Evolutionary conservation across 805 yeast genomes (phyloP).

Genomic region (Lachancea mirantina): DNA sequence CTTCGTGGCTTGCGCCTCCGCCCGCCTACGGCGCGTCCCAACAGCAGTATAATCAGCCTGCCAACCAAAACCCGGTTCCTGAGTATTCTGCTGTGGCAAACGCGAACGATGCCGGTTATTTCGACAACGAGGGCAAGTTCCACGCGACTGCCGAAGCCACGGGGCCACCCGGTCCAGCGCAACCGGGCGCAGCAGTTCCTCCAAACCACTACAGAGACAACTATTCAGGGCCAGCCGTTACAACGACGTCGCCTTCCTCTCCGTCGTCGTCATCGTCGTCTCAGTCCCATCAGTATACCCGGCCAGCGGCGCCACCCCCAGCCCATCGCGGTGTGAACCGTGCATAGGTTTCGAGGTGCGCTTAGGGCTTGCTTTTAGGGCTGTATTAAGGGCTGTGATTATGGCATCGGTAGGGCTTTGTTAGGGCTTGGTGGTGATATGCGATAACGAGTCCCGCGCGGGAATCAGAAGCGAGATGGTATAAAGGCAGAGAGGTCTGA

Average conservation of each 20-base stretch:
- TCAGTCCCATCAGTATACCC: constrained; percentile 1
- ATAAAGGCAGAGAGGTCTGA: constrained; percentile 1
- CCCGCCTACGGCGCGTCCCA: constrained; percentile 9
- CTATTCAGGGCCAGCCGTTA: constrained; percentile 1
- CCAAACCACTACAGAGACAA: constrained; percentile 2
- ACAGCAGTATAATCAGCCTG: constrained; percentile 9
- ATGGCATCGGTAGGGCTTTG: too few relatives aligned
- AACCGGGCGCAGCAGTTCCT: constrained; percentile 7
- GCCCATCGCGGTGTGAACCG: too few relatives aligned
- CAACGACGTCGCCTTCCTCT: constrained; percentile 3
- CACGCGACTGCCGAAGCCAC: constrained; percentile 13
- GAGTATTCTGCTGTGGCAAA: constrained; percentile 54
- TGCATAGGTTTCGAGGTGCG: too few relatives aligned
- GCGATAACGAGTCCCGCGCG: constrained; percentile 6
- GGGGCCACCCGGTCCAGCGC: background rate
- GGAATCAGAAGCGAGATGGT: background rate
- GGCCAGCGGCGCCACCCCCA: constrained; percentile 10
- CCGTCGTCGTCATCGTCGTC: constrained; percentile 1
- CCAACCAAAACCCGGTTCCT: constrained; percentile 48
- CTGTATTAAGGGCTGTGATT: too few relatives aligned
- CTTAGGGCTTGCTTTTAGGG: too few relatives aligned
- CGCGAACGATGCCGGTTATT: constrained; percentile 66
- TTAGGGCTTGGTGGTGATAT: too few relatives aligned
- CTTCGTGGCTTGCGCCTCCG: constrained; percentile 13
- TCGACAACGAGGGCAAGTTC: constrained; percentile 49